Evolutionary conservation across 2,329 filamentous ascomycete genomes (phyloP).

Genomic region (Aspergillus viridinutans): DNA sequence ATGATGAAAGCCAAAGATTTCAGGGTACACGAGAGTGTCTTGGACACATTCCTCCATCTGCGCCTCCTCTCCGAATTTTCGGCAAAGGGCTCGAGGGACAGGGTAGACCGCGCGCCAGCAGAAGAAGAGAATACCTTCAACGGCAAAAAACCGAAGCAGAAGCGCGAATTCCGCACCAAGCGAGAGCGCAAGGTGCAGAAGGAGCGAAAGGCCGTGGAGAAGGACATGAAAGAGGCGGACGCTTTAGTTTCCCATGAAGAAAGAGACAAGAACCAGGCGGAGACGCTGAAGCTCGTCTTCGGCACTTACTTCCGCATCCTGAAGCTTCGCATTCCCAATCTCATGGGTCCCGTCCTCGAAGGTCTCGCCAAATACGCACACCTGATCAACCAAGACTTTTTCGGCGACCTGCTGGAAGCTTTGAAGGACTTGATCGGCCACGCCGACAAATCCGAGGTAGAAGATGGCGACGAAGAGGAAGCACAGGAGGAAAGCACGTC

Average conservation of each 20-base stretch:
- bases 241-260: conserved; percentile 89
- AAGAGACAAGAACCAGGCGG: conserved; percentile 86
- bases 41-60: conserved; percentile 88
- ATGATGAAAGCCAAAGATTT: conserved; percentile 93
- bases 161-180: conserved; percentile 86
- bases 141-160: conserved; percentile 64
- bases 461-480: conserved; percentile 48
- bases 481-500: conserved; percentile 30
- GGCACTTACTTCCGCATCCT: conserved; percentile 91
- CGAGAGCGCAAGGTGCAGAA: conserved; percentile 75
- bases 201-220: conserved; percentile 82
- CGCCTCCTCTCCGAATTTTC: conserved; percentile 84
- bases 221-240: conserved; percentile 90
- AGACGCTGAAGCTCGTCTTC: conserved; percentile 94
- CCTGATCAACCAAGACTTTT: conserved; percentile 98
- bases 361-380: conserved; percentile 91
- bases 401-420: conserved; percentile 90
- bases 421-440: conserved; percentile 86
- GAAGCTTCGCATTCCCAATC: conserved; percentile 71
- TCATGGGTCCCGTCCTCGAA: conserved; percentile 97
- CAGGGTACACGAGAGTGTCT: conserved; percentile 73
- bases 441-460: conserved; percentile 50
- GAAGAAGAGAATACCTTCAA: conserved; percentile 32
- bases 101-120: conserved; percentile 59
- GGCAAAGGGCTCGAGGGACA: conserved; percentile 74